Conservation (phyloP, 768 basidiomycete species). For the Boletus rex-veris region DNA sequence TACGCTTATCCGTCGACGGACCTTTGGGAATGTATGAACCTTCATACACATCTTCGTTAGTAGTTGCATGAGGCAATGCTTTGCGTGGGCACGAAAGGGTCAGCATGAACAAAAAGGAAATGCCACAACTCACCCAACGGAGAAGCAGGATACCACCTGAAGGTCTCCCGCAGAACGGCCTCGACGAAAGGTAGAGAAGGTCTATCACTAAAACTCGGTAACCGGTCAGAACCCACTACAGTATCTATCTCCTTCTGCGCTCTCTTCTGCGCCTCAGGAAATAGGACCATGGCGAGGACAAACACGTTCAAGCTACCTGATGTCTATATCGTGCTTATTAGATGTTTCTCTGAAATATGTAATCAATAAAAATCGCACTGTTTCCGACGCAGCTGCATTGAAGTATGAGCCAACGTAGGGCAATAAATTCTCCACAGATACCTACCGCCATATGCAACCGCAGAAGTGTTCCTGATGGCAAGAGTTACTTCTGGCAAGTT, state of each 20-base stretch:
- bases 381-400: constrained; percentile 24
- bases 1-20: background rate
- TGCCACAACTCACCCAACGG: constrained; percentile 18
- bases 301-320: constrained; percentile 19
- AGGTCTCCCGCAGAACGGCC: constrained; percentile 21
- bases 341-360: background rate
- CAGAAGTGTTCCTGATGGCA: constrained; percentile 19
- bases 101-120: background rate
- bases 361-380: constrained; percentile 13
- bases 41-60: constrained; percentile 22
- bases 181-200: constrained; percentile 24
- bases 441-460: constrained; percentile 25
- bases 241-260: constrained; percentile 25
- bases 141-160: constrained; percentile 23
- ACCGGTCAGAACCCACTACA: constrained; percentile 17
- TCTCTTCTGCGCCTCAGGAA: constrained; percentile 21
- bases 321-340: constrained; percentile 14
- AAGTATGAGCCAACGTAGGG: background rate
- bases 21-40: constrained; percentile 25
- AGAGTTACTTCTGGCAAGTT: constrained; percentile 18
- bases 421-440: background rate
- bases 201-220: constrained; percentile 24
- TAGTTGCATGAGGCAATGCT: constrained; percentile 24
- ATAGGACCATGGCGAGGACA: constrained; percentile 29
- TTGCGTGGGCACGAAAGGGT: background rate